These are phyloP conservation scores for Ascochyta pisi DNA, from an alignment of 2,329 filamentous ascomycete species.

Conservation along the genomic window DNA sequence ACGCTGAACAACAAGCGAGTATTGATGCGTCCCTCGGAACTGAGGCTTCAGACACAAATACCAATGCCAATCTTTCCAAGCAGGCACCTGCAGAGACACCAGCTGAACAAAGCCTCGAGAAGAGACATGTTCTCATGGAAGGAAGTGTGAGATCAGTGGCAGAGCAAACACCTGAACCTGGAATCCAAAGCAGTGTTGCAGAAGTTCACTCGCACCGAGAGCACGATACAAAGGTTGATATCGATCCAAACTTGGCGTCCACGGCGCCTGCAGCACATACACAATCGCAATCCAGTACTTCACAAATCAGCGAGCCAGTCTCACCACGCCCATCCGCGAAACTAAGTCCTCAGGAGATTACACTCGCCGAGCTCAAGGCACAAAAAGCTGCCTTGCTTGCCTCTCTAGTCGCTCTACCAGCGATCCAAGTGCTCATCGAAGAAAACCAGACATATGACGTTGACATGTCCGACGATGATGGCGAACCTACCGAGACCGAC, in stretches of 20 bases:
- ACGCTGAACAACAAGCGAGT: neutral
- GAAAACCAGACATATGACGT: conserved; percentile 32
- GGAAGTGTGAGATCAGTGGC: neutral
- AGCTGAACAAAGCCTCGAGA: neutral
- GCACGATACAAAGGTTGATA: neutral
- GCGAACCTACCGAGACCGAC: conserved; percentile 40
- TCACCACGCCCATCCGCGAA: neutral
- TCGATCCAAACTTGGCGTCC: neutral
- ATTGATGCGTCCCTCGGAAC: neutral
- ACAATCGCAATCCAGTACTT: neutral
- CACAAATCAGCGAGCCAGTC: neutral
- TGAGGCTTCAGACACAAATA: neutral
- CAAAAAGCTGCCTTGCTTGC: conserved; percentile 49
- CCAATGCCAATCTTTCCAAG: neutral
- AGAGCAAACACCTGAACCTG: neutral
- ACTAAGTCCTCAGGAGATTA: conserved; percentile 53
- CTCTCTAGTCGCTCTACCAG: conserved; percentile 38
- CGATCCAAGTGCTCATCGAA: conserved; percentile 44
- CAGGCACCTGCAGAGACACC: neutral
- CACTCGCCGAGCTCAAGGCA: conserved; percentile 55
- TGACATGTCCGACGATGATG: conserved; percentile 16
- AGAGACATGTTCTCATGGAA: neutral
- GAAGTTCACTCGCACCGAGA: too few relatives aligned
- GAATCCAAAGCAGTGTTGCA: neutral
- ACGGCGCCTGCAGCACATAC: neutral